A percentile compares a stretch with the other conserved stretches of the same genome.
Evolutionary conservation across 176 grass and related monocot genomes (phyloP).

Genomic region (Carex scoparia): DNA sequence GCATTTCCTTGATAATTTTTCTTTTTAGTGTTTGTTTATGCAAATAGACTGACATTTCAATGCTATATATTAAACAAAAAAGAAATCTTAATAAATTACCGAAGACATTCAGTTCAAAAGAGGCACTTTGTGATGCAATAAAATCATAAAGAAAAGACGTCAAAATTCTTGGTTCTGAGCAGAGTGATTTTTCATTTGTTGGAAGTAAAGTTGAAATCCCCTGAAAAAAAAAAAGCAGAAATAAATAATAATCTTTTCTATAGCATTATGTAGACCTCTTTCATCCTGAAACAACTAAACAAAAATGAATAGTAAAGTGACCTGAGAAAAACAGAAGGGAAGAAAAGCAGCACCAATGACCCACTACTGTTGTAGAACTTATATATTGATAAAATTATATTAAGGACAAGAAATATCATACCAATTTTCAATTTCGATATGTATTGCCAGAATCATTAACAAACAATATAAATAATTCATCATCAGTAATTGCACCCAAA

Average conservation of each 20-base stretch:
- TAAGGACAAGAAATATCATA: background rate
- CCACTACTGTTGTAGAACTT: background rate
- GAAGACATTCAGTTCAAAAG: background rate
- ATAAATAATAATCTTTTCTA: background rate
- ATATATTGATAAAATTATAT: background rate
- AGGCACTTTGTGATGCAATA: background rate
- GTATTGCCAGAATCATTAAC: slow-evolving; percentile 19
- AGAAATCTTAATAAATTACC: background rate
- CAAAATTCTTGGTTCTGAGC: background rate
- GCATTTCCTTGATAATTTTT: background rate
- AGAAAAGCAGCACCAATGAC: background rate
- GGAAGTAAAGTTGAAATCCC: background rate
- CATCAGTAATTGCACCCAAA: slow-evolving; percentile 35
- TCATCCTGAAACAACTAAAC: background rate
- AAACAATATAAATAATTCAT: slow-evolving; percentile 40
- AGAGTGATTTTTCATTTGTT: background rate
- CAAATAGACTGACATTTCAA: background rate
- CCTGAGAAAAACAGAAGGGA: background rate
- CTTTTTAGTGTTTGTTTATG: background rate
- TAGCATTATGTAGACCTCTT: background rate
- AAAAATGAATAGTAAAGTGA: background rate
- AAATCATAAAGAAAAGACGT: background rate
- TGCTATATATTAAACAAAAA: background rate
- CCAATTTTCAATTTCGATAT: slow-evolving; percentile 9
- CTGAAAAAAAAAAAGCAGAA: background rate